Evolutionary conservation across 805 yeast genomes (phyloP), one percentile per base, ranked within the genome.

Genomic region (Komagataella pastoris): DNA sequence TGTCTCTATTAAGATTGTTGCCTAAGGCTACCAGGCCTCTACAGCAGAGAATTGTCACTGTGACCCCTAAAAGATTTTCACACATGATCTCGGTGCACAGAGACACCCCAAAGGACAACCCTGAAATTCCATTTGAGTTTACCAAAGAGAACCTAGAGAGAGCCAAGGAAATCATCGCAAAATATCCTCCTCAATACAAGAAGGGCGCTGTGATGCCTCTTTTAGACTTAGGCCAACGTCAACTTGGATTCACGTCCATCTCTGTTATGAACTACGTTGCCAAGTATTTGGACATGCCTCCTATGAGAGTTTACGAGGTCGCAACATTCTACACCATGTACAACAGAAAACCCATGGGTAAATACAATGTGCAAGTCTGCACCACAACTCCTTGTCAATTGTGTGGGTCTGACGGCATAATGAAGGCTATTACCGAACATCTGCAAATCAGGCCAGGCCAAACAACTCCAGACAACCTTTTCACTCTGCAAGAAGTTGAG

Each of bases 261-360:
- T 75, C 88, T 40, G 93, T 86, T 56, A 87, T 87, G 96, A 86
- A 87, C 72, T 84, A 88, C 64, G 95, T 87, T 50, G 96, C 95
- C 51, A 80, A 83, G 66, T 61, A 83, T 62, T 74, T 86, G 60
- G 91, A 85, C 61, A 84, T 88, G 82, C 96, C 96, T 30, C 95
- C 95, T 54, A 87, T 87, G 96, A 79, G 96, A 70, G 96, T 87
- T 30, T 87, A 87, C 67, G 95, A 87, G 66, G 96, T 87, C 56
- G 96, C 96, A 36, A 85, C 95, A 46, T 87, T 87, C 71, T 87
- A 87, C 70, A 87, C 96, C 59, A 88, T 87, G 96, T 87, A 82
- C 72, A 85, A 85, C 70, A 79, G 93, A 66, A 74, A 77, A 57
- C 95, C 95, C 49, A 81, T 88, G 77, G 95, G 95, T 54, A 85